Base-by-base conservation (phyloP, 2,329 filamentous ascomycete species). In the Tolypocladium guangdongense region DNA sequence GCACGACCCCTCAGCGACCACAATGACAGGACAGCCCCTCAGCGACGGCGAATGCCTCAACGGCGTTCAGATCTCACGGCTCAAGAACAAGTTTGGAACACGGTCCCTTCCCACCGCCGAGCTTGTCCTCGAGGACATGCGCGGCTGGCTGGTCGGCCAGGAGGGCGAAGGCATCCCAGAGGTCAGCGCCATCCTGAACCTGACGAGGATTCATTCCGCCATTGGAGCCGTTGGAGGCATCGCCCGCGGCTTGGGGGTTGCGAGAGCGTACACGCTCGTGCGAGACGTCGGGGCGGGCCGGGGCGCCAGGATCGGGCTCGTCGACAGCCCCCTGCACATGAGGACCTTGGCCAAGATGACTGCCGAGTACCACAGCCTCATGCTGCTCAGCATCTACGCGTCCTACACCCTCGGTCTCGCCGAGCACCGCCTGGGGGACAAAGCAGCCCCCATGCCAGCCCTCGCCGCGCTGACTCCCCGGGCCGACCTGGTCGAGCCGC, bases 11-110 rank as follows among this genome's bases (percentile, higher is more conserved):
- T 39, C 56, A 10, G 68, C 67, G 7, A 67, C 57, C 1, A 68
- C 65, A 10, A 51, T 62, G 36, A 60, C 62, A 0, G 66, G 68
- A 16, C 16, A 58, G 3, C 57, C 61, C 6, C 59, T 56, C 5
- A 16, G 49, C 0, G 55, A 65, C 12, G 68, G 68, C 55, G 53
- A 71, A 2, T 75, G 79, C 51, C 73, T 84, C 12, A 90, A 90
- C 61, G 86, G 86, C 2, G 73, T 90, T 10, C 73, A 73, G 10
- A 86, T 89, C 57, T 80, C 84, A 54, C 76, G 86, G 0, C 71
- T 90, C 18, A 90, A 90, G 69, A 80, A 81, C 65, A 90, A 90
- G 62, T 74, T 87, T 3, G 87, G 86, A 30, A 90, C 86, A 0
- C 80, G 80, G 48, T 75, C 82, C 0, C 71, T 90, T 0, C 86